A percentile compares a stretch with the other conserved stretches of the same genome.
phyloP scores from a whole-genome alignment of 768 basidiomycete genomes.

The Ramaria rubella region DNA sequence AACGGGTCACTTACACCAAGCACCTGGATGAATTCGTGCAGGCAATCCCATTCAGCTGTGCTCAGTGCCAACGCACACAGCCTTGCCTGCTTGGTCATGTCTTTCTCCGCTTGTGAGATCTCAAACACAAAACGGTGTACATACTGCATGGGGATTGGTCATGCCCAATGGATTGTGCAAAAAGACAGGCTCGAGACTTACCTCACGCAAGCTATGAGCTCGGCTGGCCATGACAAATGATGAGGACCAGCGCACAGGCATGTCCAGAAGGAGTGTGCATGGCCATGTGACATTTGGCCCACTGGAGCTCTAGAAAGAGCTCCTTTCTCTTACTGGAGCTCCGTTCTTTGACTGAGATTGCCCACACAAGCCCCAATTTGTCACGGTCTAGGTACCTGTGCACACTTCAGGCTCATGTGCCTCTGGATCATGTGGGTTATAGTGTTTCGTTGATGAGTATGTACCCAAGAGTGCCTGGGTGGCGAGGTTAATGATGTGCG shows the following conservation, averaged over 20 bases:
- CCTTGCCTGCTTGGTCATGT: background rate
- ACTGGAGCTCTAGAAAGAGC: slow-evolving; percentile 17
- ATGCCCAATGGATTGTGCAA: background rate
- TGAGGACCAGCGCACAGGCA: slow-evolving; percentile 29
- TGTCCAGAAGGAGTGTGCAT: slow-evolving; percentile 22
- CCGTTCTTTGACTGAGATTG: slow-evolving; percentile 14
- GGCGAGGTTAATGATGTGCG: slow-evolving; percentile 30
- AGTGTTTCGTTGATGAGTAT: slow-evolving; percentile 23
- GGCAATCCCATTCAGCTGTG: background rate
- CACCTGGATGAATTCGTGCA: background rate
- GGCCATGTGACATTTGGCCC: background rate
- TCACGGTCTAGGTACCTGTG: slow-evolving; percentile 12
- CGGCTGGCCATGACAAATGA: slow-evolving; percentile 24
- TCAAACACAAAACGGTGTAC: slow-evolving; percentile 24
- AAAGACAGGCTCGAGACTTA: slow-evolving; percentile 2
- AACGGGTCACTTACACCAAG: background rate
- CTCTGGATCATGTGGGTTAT: slow-evolving; percentile 18
- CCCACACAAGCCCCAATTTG: slow-evolving; percentile 16
- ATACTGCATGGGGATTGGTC: slow-evolving; percentile 11
- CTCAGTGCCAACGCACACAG: background rate
- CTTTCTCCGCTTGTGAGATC: slow-evolving; percentile 20
- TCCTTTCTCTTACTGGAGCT: slow-evolving; percentile 26
- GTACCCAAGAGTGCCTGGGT: slow-evolving; percentile 26
- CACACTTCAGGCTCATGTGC: background rate
- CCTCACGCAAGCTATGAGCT: slow-evolving; percentile 9